Evolutionary conservation across 106 monocot genomes (phyloP), one percentile per base, ranked within the genome.

Genomic region (Ottelia alismoides): DNA sequence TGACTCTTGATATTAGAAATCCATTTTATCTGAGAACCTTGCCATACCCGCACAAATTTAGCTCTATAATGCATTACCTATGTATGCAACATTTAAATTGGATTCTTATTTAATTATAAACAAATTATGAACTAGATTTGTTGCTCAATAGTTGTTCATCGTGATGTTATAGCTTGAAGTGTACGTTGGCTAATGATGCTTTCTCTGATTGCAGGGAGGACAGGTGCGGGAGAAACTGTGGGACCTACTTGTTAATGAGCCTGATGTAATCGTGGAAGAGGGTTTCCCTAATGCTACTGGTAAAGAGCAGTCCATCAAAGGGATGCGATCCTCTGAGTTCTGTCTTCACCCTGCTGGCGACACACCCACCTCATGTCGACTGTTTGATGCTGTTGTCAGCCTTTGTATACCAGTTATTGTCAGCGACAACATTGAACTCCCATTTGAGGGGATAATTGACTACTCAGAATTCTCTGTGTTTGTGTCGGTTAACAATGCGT

Each of bases 261-360:
- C 67, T 18, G 77, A 61, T 64, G 76, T 83, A 1, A 57, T 85
- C 7, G 85, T 98, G 69, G 98, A 98, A 68, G 89, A 90, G 81
- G 90, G 98, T 29, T 98, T 90, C 22, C 98, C 98, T 20, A 83
- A 98, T 73, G 78, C 82, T 1, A 98, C 85, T 1, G 98, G 98
- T 18, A 81, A 78, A 45, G 89, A 85, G 40, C 98, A 90, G 63
- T 98, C 98, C 0, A 80, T 98, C 20, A 79, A 62, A 70, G 98
- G 98, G n/a, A 98, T 98, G 89, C 68, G 79, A 27, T 55, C 64
- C 55, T 82, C 98, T 14, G 89, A 98, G 40, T 98, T 98, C 56
- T 98, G 98, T 60, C 61, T 98, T 40, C 89, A 90, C 45, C 98
- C 98, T 2, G 98, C 98, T 3, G 98, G 98, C 25, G 98, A 98